These are phyloP conservation scores for Nakazawaea sp. DNA, from an alignment of 805 yeast species.

Conservation along the genomic window DNA sequence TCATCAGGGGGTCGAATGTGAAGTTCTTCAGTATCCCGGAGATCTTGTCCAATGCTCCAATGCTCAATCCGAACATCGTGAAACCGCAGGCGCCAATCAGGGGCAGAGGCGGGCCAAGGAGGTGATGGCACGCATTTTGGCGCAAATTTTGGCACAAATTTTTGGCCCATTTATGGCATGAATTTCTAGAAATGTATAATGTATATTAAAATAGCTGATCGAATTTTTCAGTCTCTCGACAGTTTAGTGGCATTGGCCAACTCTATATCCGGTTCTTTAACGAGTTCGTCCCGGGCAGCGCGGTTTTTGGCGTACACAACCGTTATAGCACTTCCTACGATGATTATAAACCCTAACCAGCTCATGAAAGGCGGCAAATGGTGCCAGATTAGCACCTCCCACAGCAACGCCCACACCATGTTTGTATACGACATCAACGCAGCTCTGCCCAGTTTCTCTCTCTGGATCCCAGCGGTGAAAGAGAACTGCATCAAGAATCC, in stretches of 20 bases:
- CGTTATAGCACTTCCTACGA: slow-evolving; percentile 56
- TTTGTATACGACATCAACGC: slow-evolving; percentile 71
- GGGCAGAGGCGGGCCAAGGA: slow-evolving; percentile 24
- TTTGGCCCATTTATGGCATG: no score
- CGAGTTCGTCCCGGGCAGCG: slow-evolving; percentile 7
- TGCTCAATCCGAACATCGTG: slow-evolving; percentile 52
- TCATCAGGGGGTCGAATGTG: slow-evolving; percentile 87
- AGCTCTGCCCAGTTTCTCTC: slow-evolving; percentile 73
- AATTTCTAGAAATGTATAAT: no score
- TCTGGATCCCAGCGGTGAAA: slow-evolving; percentile 75
- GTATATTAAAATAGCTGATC: not conserved
- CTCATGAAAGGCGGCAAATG: slow-evolving; percentile 69
- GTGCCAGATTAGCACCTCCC: slow-evolving; percentile 69
- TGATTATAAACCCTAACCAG: slow-evolving; percentile 60
- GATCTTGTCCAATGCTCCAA: slow-evolving; percentile 80
- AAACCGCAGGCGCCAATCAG: slow-evolving; percentile 70
- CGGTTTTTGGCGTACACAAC: slow-evolving; percentile 48
- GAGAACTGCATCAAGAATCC: slow-evolving; percentile 82
- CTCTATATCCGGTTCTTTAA: slow-evolving; percentile 2
- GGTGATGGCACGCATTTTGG: no score
- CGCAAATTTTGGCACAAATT: no score
- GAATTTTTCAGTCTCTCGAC: not conserved
- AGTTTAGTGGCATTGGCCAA: no score
- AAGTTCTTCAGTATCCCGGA: slow-evolving; percentile 86
- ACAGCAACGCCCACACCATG: slow-evolving; percentile 68